A percentile compares a stretch with the other conserved stretches of the same genome.
Conservation (phyloP, 768 basidiomycete species). For the Kwoniella dejecticola region DNA sequence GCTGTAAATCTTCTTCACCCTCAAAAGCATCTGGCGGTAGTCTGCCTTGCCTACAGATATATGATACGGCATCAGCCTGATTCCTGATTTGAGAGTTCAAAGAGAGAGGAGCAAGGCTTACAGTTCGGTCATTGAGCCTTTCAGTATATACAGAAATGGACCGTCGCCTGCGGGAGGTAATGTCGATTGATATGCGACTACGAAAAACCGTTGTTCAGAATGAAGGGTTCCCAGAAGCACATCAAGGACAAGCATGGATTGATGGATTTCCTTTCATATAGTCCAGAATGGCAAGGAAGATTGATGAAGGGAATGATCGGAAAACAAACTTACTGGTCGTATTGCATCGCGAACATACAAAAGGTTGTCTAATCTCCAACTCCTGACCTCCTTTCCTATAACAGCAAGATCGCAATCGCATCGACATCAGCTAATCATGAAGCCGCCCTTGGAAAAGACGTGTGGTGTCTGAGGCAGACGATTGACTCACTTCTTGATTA, state of each 20-base stretch:
- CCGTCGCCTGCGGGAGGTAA: slow-evolving; percentile 76
- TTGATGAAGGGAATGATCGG: too few species aligned
- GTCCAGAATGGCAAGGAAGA: too few species aligned
- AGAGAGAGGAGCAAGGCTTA: slow-evolving; percentile 35
- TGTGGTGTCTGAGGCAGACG: not conserved
- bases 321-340: slow-evolving; percentile 43
- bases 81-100: not conserved
- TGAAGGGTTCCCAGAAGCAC: too few species aligned
- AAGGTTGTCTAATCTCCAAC: slow-evolving; percentile 50
- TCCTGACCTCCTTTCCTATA: slow-evolving; percentile 35
- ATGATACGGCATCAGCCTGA: not conserved
- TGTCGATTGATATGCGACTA: slow-evolving; percentile 73
- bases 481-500: slow-evolving; percentile 71
- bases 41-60: slow-evolving; percentile 70
- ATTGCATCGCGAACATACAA: slow-evolving; percentile 49
- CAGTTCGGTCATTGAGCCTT: slow-evolving; percentile 77
- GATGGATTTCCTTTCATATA: too few species aligned
- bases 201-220: not conserved
- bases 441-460: not conserved
- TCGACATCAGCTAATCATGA: too few species aligned
- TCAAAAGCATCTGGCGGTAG: slow-evolving; percentile 81
- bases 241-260: too few species aligned
- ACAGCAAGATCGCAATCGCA: not conserved
- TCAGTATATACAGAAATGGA: slow-evolving; percentile 75
- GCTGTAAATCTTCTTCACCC: slow-evolving; percentile 40